Evolutionary conservation across 331 rosid genomes (phyloP).

Genomic region (Quercus tomentella): DNA sequence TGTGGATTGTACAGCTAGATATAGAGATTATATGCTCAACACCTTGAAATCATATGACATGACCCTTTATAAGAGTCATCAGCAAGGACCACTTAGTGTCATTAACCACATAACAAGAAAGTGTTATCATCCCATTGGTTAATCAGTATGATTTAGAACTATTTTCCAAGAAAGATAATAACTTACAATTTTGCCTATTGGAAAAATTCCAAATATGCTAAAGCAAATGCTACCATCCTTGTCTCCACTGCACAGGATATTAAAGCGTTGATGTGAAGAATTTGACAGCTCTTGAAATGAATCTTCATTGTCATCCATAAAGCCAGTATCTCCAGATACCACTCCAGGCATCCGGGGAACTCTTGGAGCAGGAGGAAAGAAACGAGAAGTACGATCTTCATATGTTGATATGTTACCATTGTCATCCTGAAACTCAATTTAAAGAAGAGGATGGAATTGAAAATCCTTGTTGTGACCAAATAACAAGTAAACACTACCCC

Average conservation of each 20-base stretch:
- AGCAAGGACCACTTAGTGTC: background rate
- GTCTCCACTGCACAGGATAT: slow-evolving; percentile 90
- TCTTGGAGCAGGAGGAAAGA: slow-evolving; percentile 92
- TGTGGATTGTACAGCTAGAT: background rate
- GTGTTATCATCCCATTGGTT: slow-evolving; percentile 6
- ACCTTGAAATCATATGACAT: background rate
- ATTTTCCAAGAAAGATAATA: slow-evolving; percentile 5
- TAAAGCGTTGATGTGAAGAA: slow-evolving; percentile 85
- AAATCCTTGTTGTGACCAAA: background rate
- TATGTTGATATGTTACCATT: slow-evolving; percentile 48
- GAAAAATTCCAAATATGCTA: slow-evolving; percentile 94
- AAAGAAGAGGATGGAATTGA: slow-evolving; percentile 1
- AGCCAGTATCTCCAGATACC: slow-evolving; percentile 85
- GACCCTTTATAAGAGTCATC: background rate
- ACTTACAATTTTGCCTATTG: slow-evolving; percentile 85
- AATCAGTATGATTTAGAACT: slow-evolving; percentile 5
- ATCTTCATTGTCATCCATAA: slow-evolving; percentile 83
- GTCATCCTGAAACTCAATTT: slow-evolving; percentile 53
- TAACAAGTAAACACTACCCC: background rate
- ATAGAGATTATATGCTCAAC: background rate
- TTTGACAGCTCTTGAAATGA: slow-evolving; percentile 77
- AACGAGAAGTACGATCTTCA: slow-evolving; percentile 91
- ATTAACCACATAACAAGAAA: background rate
- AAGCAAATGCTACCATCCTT: slow-evolving; percentile 83
- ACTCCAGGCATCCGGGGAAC: slow-evolving; percentile 87